Evolutionary conservation across 2,329 filamentous ascomycete genomes (phyloP).

Genomic region (Ophiostoma sp.): DNA sequence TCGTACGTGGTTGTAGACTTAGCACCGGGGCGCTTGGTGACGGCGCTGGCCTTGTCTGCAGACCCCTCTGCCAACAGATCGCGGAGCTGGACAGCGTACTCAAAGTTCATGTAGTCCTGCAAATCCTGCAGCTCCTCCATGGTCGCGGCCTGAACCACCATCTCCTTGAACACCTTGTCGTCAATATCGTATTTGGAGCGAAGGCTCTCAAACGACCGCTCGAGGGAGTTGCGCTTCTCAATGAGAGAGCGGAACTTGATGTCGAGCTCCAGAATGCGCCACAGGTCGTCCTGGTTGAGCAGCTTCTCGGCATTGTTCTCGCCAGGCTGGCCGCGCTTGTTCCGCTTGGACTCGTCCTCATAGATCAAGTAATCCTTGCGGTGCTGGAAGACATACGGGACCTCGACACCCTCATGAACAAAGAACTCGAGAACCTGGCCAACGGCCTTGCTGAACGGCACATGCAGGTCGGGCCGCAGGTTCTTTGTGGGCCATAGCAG

Average conservation of each 20-base stretch:
- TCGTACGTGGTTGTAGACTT: conserved; percentile 73
- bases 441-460: conserved; percentile 81
- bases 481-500: conserved; percentile 85
- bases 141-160: conserved; percentile 72
- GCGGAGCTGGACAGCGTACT: conserved; percentile 77
- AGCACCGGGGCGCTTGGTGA: conserved; percentile 74
- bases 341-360: conserved; percentile 60
- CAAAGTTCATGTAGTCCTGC: conserved; percentile 94
- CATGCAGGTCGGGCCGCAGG: conserved; percentile 64
- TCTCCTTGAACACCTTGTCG: conserved; percentile 62
- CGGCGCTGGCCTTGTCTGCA: conserved; percentile 48
- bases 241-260: conserved; percentile 90
- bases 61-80: conserved; percentile 51
- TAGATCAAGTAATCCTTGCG: conserved; percentile 97
- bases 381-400: conserved; percentile 96
- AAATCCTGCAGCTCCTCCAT: conserved; percentile 96
- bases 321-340: conserved; percentile 67
- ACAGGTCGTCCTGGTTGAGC: conserved; percentile 85
- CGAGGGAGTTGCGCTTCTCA: conserved; percentile 83
- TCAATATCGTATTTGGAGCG: conserved; percentile 51
- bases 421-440: conserved; percentile 93
- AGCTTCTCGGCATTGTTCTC: conserved; percentile 74
- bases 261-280: conserved; percentile 91
- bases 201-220: conserved; percentile 71
- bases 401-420: conserved; percentile 88